A percentile compares a stretch with the other conserved stretches of the same genome.
Conservation (phyloP, 805 yeast species). For the Candida namnaoensis region DNA sequence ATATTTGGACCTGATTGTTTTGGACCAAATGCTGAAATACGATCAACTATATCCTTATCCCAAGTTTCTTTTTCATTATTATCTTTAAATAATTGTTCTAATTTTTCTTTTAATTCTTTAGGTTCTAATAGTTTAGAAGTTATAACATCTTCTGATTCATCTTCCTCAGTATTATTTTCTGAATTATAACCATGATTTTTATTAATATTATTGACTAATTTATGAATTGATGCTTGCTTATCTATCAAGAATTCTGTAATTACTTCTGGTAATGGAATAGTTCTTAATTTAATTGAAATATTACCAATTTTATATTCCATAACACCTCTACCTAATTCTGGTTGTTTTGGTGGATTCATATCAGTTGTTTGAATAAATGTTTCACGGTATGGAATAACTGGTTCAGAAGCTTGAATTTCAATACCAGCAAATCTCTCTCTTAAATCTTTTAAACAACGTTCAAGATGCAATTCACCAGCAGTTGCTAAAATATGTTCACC, state of each 20-base stretch:
- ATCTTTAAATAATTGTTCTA: slow-evolving; percentile 22
- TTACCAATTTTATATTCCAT: slow-evolving; percentile 43
- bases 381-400: slow-evolving; percentile 91
- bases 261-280: slow-evolving; percentile 46
- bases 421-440: slow-evolving; percentile 87
- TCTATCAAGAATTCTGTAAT: slow-evolving; percentile 40
- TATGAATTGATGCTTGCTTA: slow-evolving; percentile 34
- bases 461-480: slow-evolving; percentile 95
- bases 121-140: slow-evolving; percentile 13
- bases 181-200: slow-evolving; percentile 10
- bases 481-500: slow-evolving; percentile 94
- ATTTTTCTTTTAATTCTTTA: slow-evolving; percentile 22
- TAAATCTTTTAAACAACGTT: slow-evolving; percentile 87
- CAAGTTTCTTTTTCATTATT: slow-evolving; percentile 18
- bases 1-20: slow-evolving; percentile 69
- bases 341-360: slow-evolving; percentile 39
- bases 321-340: slow-evolving; percentile 40
- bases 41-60: slow-evolving; percentile 20
- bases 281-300: slow-evolving; percentile 29
- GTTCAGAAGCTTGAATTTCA: slow-evolving; percentile 80
- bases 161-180: slow-evolving; percentile 13
- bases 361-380: slow-evolving; percentile 51
- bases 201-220: slow-evolving; percentile 16
- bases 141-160: slow-evolving; percentile 11
- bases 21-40: slow-evolving; percentile 68